phyloP scores from a whole-genome alignment of 805 yeast genomes.

The Tetrapisispora taiwanensis region DNA sequence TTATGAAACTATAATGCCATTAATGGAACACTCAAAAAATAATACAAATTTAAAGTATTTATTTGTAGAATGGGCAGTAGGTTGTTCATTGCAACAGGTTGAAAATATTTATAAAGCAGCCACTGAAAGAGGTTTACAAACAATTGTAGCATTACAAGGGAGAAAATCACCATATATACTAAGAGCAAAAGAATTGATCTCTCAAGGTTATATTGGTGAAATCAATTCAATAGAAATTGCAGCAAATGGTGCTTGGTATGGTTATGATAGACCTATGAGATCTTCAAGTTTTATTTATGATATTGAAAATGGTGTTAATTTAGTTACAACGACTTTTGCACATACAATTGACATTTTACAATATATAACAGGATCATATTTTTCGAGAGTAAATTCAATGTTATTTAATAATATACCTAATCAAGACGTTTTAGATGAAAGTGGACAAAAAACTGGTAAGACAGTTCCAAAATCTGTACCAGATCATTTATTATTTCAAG shows the following conservation, averaged over 20 bases:
- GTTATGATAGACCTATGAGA: conserved; percentile 22
- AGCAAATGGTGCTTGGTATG: conserved; percentile 28
- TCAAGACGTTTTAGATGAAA: conserved; percentile 22
- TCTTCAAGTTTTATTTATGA: conserved; percentile 22
- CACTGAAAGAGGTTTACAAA: conserved; percentile 19
- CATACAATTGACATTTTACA: conserved; percentile 26
- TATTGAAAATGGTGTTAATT: conserved; percentile 20
- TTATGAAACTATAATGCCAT: conserved; percentile 11
- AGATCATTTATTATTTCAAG: conserved; percentile 26
- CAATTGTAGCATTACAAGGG: conserved; percentile 25
- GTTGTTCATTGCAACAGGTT: conserved; percentile 18
- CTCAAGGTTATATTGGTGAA: conserved; percentile 24
- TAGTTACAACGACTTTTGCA: conserved; percentile 24
- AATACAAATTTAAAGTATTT: conserved; percentile 20
- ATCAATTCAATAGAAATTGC: conserved; percentile 25
- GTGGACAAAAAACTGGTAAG: conserved; percentile 15
- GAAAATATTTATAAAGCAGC: conserved; percentile 21
- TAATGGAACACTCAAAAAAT: conserved; percentile 15
- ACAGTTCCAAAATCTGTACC: conserved; percentile 21
- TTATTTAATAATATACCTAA: conserved; percentile 23
- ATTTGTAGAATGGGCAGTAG: conserved; percentile 25
- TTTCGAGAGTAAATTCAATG: conserved; percentile 21
- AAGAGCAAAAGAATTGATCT: conserved; percentile 24
- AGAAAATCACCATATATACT: conserved; percentile 25
- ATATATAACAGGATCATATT: conserved; percentile 25